These are phyloP conservation scores for Dactylorhiza incarnata DNA, from an alignment of 106 monocot genomes.

Conservation along the genomic window DNA sequence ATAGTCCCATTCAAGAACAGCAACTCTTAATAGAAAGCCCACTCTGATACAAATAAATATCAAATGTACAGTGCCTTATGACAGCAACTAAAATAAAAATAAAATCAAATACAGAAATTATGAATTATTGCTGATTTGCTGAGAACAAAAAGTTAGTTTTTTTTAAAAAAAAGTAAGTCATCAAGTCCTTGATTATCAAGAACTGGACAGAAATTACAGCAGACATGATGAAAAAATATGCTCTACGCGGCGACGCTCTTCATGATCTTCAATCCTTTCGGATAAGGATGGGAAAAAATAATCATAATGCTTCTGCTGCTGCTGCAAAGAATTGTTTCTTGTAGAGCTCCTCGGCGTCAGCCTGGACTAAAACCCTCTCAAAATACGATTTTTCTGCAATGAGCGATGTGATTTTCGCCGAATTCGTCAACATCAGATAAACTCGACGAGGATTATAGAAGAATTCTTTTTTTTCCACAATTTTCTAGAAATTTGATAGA, in stretches of 20 bases:
- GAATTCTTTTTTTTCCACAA: no score
- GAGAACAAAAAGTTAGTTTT: neutral
- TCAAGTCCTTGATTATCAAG: no score
- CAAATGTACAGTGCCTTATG: no score
- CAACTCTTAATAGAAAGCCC: no score
- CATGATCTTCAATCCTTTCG: neutral
- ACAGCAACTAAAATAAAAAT: neutral
- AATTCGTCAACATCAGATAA: no score
- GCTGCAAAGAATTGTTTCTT: no score
- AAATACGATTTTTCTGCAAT: neutral
- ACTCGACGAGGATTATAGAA: no score
- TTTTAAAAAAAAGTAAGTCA: neutral
- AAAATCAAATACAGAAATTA: neutral
- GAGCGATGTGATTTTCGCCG: neutral
- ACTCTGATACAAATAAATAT: no score
- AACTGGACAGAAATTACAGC: neutral
- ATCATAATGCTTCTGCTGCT: neutral
- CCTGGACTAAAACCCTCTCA: neutral
- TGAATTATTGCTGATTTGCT: neutral
- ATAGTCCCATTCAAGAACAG: no score
- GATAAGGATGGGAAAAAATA: neutral
- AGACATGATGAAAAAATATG: neutral
- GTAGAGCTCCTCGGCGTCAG: neutral
- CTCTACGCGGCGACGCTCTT: neutral
- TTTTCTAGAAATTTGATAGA: constrained; percentile 24